phyloP scores from a whole-genome alignment of 257 asterid species.

The Plantago elongata region DNA sequence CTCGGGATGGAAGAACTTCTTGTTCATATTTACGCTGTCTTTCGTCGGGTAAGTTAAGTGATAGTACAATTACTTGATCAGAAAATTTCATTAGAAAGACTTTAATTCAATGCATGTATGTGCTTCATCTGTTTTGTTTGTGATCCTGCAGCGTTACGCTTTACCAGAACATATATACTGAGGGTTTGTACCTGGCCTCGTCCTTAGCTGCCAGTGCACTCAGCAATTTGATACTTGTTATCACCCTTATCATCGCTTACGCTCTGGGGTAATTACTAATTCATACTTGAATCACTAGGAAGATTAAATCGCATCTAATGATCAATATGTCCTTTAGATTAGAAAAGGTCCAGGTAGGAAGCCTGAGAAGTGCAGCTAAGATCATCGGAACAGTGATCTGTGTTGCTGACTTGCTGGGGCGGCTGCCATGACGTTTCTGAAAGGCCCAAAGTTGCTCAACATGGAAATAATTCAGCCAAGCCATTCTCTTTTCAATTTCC shows the following conservation, averaged over 20 bases:
- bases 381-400: conserved; percentile 49
- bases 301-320: no score
- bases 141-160: conserved; percentile 28
- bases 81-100: not conserved
- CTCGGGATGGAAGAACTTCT: conserved; percentile 14
- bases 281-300: no score
- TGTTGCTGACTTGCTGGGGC: conserved; percentile 72
- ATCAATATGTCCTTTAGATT: conserved; percentile 50
- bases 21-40: conserved; percentile 4
- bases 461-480: conserved; percentile 27
- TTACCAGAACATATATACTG: conserved; percentile 32
- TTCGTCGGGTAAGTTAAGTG: conserved; percentile 5
- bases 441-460: conserved; percentile 72
- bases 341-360: conserved; percentile 43
- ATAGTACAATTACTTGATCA: no score
- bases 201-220: conserved; percentile 40
- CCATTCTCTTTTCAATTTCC: conserved; percentile 21
- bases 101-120: no score
- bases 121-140: no score
- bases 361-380: conserved; percentile 47
- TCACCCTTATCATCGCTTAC: conserved; percentile 40
- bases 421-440: conserved; percentile 46
- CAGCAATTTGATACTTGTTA: conserved; percentile 38
- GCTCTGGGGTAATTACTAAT: conserved; percentile 31
- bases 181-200: conserved; percentile 33